Evolutionary conservation across 495 filamentous ascomycete genomes (phyloP), one percentile per base, ranked within the genome.

Genomic region (Talaromyces stipitatus): DNA sequence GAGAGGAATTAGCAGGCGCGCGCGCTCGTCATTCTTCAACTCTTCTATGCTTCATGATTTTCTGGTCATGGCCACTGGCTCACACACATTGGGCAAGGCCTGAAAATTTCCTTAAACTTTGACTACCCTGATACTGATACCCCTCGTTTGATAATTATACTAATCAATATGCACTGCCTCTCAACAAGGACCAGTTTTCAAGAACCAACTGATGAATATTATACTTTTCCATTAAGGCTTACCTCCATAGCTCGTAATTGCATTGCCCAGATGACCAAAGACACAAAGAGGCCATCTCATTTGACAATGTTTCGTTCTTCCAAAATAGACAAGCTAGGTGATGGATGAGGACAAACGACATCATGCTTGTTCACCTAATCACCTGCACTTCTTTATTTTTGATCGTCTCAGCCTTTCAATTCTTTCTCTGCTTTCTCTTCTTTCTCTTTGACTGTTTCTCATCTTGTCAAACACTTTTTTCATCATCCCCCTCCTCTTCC

Each of bases 1-100:
- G 65, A 73, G 57, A 66, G 65, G 52, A 75, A 76, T 36, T 64
- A 29, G 26, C 22, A 2, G 12, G 22, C 3, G 18, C 33, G n/a
- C n/a, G n/a, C n/a, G n/a, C n/a, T n/a, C n/a, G n/a, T 38, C 10
- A 12, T 33, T 38, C 33, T 38, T 38, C 33, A n/a, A 4, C 16
- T 16, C 5, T 14, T 36, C 32, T 36, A 36, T 41, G 18, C 6
- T 8, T 41, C 18, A 16, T 6, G 18, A 41, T 18, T 18, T n/a
- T 2, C 16, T 16, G 18, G 36, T 18, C 36, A 41, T 41, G 36
- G 18, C n/a, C 16, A 16, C 18, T 41, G 9, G 36, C 16, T 20
- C n/a, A 36, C 36, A 41, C n/a, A n/a, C n/a, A 41, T 5, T 41
- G 36, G n/a, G 36, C 36, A 41, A 8, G 36, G n/a, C n/a, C n/a